These are phyloP conservation scores for Neurospora hispaniola DNA, from an alignment of 495 filamentous ascomycete species.

Conservation along the genomic window DNA sequence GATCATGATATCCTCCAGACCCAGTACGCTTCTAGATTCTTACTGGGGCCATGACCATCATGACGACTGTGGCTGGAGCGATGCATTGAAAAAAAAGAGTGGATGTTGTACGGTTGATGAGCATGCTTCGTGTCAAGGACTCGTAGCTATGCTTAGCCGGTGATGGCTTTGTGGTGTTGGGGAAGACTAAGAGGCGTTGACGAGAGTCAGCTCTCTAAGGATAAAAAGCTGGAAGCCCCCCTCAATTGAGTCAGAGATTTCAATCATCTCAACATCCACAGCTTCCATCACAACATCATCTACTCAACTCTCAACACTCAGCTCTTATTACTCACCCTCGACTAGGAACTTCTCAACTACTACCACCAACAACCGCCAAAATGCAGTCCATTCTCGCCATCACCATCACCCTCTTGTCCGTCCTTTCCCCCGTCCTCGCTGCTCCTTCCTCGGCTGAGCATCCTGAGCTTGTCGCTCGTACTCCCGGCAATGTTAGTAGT, in stretches of 20 bases:
- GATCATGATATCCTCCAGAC: neutral
- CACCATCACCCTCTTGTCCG: neutral
- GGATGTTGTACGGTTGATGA: neutral
- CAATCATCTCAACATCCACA: neutral
- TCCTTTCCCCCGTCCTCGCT: neutral
- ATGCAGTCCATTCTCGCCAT: neutral
- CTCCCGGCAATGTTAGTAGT: neutral
- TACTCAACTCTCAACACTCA: neutral
- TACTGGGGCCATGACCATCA: neutral
- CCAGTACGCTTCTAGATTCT: neutral
- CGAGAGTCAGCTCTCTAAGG: neutral
- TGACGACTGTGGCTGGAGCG: neutral
- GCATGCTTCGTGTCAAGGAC: neutral
- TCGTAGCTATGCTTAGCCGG: neutral
- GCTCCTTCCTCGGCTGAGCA: neutral
- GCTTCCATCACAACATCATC: neutral
- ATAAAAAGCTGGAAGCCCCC: neutral
- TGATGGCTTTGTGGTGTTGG: neutral
- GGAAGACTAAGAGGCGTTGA: neutral
- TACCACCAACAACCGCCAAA: neutral
- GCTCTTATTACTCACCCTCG: neutral
- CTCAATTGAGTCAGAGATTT: neutral
- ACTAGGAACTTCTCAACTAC: neutral
- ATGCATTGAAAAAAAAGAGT: neutral
- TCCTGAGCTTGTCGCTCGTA: neutral